Base-by-base conservation (phyloP, 306 rosid genomes). In the Crataegus laevigata region DNA sequence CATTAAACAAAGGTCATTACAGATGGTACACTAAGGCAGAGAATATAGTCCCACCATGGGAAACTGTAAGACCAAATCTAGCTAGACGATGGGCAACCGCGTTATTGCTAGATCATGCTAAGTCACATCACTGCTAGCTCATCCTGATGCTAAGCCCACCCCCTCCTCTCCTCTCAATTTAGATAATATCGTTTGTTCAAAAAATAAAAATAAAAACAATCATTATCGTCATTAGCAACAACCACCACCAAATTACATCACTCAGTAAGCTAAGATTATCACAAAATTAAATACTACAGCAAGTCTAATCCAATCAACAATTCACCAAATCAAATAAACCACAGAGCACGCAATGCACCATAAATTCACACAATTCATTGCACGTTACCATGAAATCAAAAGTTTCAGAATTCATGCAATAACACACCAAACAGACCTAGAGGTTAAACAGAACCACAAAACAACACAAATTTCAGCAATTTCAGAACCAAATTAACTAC, bases 401-500 rank as follows among this genome's bases (percentile, higher is more conserved):
- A 64, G 25, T 0, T 24, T 19, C 25, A 64, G 43, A 40, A 4
- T 64, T 34, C 2, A 19, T 5, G 12, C 50, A 5, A 65, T 34
- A 34, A 34, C 26, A 34, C 15, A 36, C 11, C 47, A 21, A 34
- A 65, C 45, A 65, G 8, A 7, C 24, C 42, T 30, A 63, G 30
- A 34, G 6, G 10, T 26, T 18, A 29, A 62, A 19, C 22, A 30
- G 12, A 63, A 34, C 28, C 14, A n/a, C 29, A 15, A 21, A 15
- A 38, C 34, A 40, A 9, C 40, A 19, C 73, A 28, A 4, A 66
- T 12, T 3, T 40, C 5, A 40, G 3, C 12, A 24, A 5, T 42
- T 68, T 8, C 19, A 62, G 40, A 45, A 62, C 64, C 26, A 79
- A 54, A 40, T 72, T 77, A 85, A 88, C 85, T 34, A 34, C 42